phyloP scores from a whole-genome alignment of 768 basidiomycete species.

The Leccinellum albellum region DNA sequence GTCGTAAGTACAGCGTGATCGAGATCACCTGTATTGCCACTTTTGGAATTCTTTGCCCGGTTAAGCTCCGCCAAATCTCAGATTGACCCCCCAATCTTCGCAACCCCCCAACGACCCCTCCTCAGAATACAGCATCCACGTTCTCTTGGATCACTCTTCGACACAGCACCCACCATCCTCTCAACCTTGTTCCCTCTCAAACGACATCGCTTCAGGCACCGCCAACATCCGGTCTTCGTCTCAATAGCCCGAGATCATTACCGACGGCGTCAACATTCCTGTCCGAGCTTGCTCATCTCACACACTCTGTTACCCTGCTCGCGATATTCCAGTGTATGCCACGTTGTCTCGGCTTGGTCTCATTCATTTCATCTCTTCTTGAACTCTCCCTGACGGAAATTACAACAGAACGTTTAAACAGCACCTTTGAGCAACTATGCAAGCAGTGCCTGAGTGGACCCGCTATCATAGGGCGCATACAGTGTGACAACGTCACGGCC shows the following conservation, averaged over 20 bases:
- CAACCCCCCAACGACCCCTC: slow-evolving; percentile 9
- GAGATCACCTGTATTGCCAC: slow-evolving; percentile 5
- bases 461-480: neutral
- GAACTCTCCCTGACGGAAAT: neutral
- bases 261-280: neutral
- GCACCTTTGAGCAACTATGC: neutral
- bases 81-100: slow-evolving; percentile 1
- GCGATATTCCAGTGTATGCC: neutral
- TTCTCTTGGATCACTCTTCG: neutral
- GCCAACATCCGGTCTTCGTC: neutral
- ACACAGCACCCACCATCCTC: neutral
- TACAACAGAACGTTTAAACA: neutral
- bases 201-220: neutral
- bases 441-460: neutral
- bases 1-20: slow-evolving; percentile 7
- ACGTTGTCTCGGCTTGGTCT: neutral
- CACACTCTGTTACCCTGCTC: neutral
- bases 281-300: neutral
- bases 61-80: slow-evolving; percentile 10
- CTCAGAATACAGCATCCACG: neutral
- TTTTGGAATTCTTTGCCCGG: neutral
- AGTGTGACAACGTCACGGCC: neutral
- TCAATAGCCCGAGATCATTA: neutral
- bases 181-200: neutral
- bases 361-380: neutral